Evolutionary conservation across 1,284 basidiomycete species (phyloP), one percentile per base, ranked within the genome.

Genomic region (Papiliotrema flavescens): DNA sequence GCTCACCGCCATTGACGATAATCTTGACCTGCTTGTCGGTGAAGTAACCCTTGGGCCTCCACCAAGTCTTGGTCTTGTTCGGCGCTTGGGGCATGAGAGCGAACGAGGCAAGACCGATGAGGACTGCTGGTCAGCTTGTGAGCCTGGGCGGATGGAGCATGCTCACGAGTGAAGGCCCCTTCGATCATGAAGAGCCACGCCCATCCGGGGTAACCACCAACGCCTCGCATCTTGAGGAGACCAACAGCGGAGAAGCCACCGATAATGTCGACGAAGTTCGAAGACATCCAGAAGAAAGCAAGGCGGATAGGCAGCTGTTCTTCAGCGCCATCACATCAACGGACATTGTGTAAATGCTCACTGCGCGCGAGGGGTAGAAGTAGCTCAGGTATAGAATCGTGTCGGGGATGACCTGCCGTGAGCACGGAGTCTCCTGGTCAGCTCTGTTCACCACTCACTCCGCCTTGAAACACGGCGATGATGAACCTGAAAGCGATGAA

Each of bases 81-180:
- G 86, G 85, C 2, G 81, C 80, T 13, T 83, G 80, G 0, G 85
- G 85, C 85, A 88, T 85, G 61, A 79, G 77, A 76, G 85, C 83
- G 77, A 84, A 88, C 0, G 84, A 82, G 0, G 76, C 65, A n/a
- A 87, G 28, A 32, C 28, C 86, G 53, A 88, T 78, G 42, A 40
- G 35, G 32, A 54, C 35, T 48, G 40, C 34, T 50, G 54, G 51
- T 11, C 28, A 32, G 28, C 28, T 32, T 32, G 11, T 32, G 6
- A 5, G 28, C 28, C 5, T 32, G 28, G 6, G 5, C 6, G 11
- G 11, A 32, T 32, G 28, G 11, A 6, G 28, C 11, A 6, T 32
- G 28, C 28, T 32, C 11, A 32, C 28, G 28, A 5, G 63, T 65
- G 19, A 67, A 50, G 13, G 55, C 24, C 41, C 54, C 69, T 47